phyloP scores from a whole-genome alignment of 805 yeast species.

The Candida insectalens region DNA sequence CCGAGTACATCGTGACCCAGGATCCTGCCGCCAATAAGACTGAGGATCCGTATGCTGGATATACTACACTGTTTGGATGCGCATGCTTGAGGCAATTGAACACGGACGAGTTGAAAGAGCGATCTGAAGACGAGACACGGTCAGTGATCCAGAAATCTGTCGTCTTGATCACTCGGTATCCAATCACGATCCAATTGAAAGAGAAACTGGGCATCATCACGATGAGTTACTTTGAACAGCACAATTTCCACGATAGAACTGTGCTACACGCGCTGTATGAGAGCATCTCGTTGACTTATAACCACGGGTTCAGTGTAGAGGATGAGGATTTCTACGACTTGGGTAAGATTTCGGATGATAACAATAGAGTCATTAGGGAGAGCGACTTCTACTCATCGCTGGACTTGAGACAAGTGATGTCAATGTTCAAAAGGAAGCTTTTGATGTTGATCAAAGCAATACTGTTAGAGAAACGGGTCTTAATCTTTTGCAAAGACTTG shows the following conservation, averaged over 20 bases:
- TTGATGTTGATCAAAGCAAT: constrained; percentile 68
- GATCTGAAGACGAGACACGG: constrained; percentile 29
- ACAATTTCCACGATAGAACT: constrained; percentile 59
- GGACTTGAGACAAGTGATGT: constrained; percentile 54
- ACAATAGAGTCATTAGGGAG: constrained; percentile 31
- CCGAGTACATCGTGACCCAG: constrained; percentile 5
- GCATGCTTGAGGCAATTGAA: constrained; percentile 84
- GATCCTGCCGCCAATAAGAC: constrained; percentile 7
- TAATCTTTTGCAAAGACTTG: constrained; percentile 73
- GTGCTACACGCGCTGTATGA: constrained; percentile 64
- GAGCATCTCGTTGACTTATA: constrained; percentile 42
- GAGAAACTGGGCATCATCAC: constrained; percentile 89
- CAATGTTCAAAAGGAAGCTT: constrained; percentile 46
- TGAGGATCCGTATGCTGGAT: constrained; percentile 17
- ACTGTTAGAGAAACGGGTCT: constrained; percentile 60
- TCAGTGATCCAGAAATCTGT: constrained; percentile 87
- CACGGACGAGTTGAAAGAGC: constrained; percentile 42
- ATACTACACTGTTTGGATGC: constrained; percentile 83
- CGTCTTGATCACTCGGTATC: constrained; percentile 72
- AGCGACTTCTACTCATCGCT: constrained; percentile 65
- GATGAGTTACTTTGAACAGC: constrained; percentile 74
- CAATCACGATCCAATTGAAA: constrained; percentile 78
- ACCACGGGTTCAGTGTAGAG: constrained; percentile 18
- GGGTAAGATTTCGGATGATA: neutral
- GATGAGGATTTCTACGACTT: constrained; percentile 23